These are phyloP conservation scores for Cadophora sp. DNA, from an alignment of 2,329 filamentous ascomycete genomes.

Conservation along the genomic window DNA sequence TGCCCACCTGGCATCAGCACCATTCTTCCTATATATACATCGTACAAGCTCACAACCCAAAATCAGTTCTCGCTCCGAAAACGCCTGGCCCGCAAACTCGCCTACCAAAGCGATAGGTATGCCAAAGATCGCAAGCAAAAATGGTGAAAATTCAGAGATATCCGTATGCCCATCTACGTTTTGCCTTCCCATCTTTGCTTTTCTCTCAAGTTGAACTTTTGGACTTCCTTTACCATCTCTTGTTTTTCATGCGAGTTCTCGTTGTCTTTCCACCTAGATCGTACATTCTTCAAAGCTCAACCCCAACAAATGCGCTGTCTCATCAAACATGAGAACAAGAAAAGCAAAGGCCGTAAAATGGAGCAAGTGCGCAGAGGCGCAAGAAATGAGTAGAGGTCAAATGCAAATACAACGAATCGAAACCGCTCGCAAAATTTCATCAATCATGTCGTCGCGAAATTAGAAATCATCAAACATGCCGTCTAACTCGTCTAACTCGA, in stretches of 20 bases:
- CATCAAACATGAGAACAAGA: slow-evolving; percentile 10
- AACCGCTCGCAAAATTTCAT: slow-evolving; percentile 12
- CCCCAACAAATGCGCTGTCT: slow-evolving; percentile 5
- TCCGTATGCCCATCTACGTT: slow-evolving; percentile 13
- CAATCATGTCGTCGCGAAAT: slow-evolving; percentile 13
- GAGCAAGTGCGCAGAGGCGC: slow-evolving; percentile 5
- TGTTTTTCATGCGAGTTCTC: neutral
- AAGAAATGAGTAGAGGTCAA: slow-evolving; percentile 21
- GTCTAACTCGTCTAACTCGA: slow-evolving; percentile 93
- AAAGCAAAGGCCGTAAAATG: slow-evolving; percentile 15
- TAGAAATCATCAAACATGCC: slow-evolving; percentile 75
- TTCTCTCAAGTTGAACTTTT: slow-evolving; percentile 19
- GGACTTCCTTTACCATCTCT: slow-evolving; percentile 23
- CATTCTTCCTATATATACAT: slow-evolving; percentile 8
- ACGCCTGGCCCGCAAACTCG: slow-evolving; percentile 15
- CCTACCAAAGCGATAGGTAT: neutral
- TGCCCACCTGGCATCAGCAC: neutral
- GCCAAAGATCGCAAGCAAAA: slow-evolving; percentile 1
- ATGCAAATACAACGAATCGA: slow-evolving; percentile 27
- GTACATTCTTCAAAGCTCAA: slow-evolving; percentile 17
- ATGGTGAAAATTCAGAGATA: neutral
- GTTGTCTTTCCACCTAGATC: slow-evolving; percentile 13
- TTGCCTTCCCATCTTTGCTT: slow-evolving; percentile 15
- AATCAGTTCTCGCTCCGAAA: slow-evolving; percentile 8
- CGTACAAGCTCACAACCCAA: slow-evolving; percentile 8